A percentile compares a stretch with the other conserved stretches of the same genome.
phyloP scores from a whole-genome alignment of 2,329 filamentous ascomycete species.

The Aureobasidium sp. region DNA sequence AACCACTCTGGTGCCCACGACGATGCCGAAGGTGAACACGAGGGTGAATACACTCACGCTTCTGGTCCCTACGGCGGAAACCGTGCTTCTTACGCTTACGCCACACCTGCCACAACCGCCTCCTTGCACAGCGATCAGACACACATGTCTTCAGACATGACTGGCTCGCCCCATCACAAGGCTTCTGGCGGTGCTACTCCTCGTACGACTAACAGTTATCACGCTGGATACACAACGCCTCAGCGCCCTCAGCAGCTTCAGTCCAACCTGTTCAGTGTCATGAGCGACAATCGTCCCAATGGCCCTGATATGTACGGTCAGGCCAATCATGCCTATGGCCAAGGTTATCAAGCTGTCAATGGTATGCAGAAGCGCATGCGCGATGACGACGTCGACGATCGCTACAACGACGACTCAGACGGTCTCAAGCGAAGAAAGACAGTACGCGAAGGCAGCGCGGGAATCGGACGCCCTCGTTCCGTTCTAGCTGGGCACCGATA shows the following conservation, averaged over 20 bases:
- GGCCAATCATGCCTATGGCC: constrained; percentile 43
- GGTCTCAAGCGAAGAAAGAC: constrained; percentile 54
- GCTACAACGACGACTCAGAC: constrained; percentile 56
- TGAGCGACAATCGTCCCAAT: constrained; percentile 72
- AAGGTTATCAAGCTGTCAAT: constrained; percentile 56
- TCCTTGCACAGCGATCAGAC: constrained; percentile 64
- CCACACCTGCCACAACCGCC: constrained; percentile 28
- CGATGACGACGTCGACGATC: constrained; percentile 49
- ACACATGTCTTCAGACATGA: constrained; percentile 76
- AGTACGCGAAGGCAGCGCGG: constrained; percentile 16
- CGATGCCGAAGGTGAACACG: constrained; percentile 36
- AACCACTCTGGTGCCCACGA: constrained; percentile 17
- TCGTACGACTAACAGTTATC: constrained; percentile 68
- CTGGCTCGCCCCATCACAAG: constrained; percentile 73
- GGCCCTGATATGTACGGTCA: constrained; percentile 51
- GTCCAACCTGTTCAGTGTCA: constrained; percentile 79
- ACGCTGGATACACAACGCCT: constrained; percentile 67
- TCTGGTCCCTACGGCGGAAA: constrained; percentile 63
- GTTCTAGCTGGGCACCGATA: constrained; percentile 10
- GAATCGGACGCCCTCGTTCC: constrained; percentile 9
- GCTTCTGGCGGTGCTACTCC: constrained; percentile 80
- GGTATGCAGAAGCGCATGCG: constrained; percentile 17
- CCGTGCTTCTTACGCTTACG: constrained; percentile 70
- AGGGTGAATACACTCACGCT: constrained; percentile 78
- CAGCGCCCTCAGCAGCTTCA: constrained; percentile 60